Percentiles rank a stretch among this genome's conserved stretches.
These are phyloP conservation scores for Gonapodya prolifera DNA, from an alignment of 192 early-diverging fungal species.

Conservation along the genomic window DNA sequence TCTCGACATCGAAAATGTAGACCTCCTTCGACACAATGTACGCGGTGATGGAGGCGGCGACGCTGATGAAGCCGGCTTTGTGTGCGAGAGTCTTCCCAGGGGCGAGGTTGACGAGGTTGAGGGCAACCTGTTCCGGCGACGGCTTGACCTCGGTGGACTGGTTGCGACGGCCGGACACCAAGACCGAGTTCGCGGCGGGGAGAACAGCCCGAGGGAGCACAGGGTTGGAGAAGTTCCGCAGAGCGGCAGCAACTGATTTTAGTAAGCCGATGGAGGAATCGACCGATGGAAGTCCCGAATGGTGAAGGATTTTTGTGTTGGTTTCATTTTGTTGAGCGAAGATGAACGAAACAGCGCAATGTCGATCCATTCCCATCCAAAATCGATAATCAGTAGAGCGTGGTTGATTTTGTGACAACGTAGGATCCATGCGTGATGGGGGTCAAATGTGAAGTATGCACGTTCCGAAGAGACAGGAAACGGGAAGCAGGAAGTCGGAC, in stretches of 20 bases:
- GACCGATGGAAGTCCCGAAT: not conserved
- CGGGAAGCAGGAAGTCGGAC: too few relatives aligned
- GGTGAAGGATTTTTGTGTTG: not conserved
- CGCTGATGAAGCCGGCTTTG: slow-evolving; percentile 81
- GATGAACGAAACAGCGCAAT: not conserved
- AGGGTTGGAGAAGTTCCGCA: not conserved
- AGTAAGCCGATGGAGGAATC: too few relatives aligned
- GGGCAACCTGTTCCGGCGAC: slow-evolving; percentile 72
- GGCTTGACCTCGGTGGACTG: slow-evolving; percentile 21
- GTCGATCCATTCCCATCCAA: too few relatives aligned
- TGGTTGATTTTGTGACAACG: too few relatives aligned
- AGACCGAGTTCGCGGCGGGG: not conserved
- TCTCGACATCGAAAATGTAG: slow-evolving; percentile 90
- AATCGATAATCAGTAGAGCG: too few relatives aligned
- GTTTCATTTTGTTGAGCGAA: not conserved
- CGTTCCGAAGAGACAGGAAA: too few relatives aligned
- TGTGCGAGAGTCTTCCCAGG: slow-evolving; percentile 78
- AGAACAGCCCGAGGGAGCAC: not conserved
- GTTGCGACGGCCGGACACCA: slow-evolving; percentile 3
- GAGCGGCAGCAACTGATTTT: too few relatives aligned
- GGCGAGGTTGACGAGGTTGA: slow-evolving; percentile 81
- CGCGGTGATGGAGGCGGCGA: slow-evolving; percentile 68
- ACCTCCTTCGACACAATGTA: slow-evolving; percentile 94
- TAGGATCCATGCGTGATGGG: too few relatives aligned
- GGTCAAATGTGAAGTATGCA: too few relatives aligned